phyloP scores from a whole-genome alignment of 2,329 filamentous ascomycete species.

The Karstenula rhodostoma region DNA sequence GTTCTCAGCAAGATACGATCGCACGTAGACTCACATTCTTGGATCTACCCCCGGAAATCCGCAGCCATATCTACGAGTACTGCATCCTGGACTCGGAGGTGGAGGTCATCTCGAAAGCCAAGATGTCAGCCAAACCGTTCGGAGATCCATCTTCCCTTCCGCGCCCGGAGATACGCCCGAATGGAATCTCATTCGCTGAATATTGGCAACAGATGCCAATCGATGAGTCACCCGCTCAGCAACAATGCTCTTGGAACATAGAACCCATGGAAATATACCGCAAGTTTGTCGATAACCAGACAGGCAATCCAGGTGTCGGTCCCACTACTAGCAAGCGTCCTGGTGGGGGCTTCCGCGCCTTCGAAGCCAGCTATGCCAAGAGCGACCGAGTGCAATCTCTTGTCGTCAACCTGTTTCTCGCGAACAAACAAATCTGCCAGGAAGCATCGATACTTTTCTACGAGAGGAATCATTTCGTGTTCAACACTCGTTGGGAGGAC shows the following conservation, averaged over 20 bases:
- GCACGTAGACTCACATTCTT: not conserved
- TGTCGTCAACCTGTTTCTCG: not conserved
- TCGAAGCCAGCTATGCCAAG: constrained; percentile 3
- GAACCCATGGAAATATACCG: not conserved
- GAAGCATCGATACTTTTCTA: constrained; percentile 1
- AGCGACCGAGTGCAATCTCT: not conserved
- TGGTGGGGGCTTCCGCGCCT: not conserved
- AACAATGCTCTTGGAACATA: not conserved
- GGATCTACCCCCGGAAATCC: not conserved
- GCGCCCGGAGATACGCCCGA: not conserved
- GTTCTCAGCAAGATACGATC: no score
- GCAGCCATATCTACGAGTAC: not conserved
- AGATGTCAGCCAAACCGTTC: not conserved
- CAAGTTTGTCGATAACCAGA: not conserved
- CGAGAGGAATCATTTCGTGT: not conserved
- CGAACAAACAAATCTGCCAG: not conserved
- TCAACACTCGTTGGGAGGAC: not conserved
- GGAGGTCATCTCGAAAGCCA: not conserved
- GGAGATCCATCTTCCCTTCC: not conserved
- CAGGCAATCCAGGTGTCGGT: not conserved
- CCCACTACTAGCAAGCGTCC: not conserved
- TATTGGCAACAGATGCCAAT: not conserved
- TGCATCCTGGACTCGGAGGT: not conserved
- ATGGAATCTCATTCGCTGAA: not conserved
- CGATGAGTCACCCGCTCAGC: not conserved